These are phyloP conservation scores for Naematelia encephala DNA, from an alignment of 768 basidiomycete genomes.

Conservation along the genomic window DNA sequence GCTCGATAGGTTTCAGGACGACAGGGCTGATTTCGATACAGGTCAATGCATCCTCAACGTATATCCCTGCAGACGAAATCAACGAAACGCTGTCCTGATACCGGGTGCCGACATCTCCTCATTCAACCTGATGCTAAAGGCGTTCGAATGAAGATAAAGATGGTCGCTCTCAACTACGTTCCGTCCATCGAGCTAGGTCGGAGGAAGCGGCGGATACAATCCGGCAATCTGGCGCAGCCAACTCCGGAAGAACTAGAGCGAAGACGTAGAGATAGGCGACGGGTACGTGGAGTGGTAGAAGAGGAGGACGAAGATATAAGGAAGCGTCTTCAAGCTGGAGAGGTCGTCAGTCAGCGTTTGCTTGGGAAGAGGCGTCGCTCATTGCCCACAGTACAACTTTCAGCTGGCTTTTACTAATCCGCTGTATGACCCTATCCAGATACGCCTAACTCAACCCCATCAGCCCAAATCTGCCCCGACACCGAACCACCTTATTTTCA, in stretches of 20 bases:
- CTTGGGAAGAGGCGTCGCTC: not conserved
- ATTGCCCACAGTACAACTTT: conserved; percentile 63
- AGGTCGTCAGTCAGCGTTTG: conserved; percentile 20
- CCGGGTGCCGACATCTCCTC: conserved; percentile 83
- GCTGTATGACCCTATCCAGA: conserved; percentile 89
- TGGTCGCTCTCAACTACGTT: conserved; percentile 90
- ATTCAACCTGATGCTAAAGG: conserved; percentile 98
- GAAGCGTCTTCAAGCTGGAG: conserved; percentile 21
- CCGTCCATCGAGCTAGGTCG: conserved; percentile 69
- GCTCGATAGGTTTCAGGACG: not conserved
- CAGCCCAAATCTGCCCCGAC: conserved; percentile 47
- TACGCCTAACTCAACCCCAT: conserved; percentile 65
- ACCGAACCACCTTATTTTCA: conserved; percentile 56
- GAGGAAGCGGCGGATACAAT: conserved; percentile 15
- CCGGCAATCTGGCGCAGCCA: not conserved
- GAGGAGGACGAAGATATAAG: conserved; percentile 39
- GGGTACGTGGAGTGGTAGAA: conserved; percentile 16
- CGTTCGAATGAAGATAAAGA: conserved; percentile 93
- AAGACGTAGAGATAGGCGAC: conserved; percentile 24
- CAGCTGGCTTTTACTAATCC: conserved; percentile 91
- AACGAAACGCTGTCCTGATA: conserved; percentile 82
- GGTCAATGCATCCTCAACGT: conserved; percentile 79
- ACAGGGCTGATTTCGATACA: conserved; percentile 44
- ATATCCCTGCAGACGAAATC: conserved; percentile 90
- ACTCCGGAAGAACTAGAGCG: conserved; percentile 23